Percentiles rank a stretch among this genome's conserved stretches.
These are phyloP conservation scores for Ustulina deusta DNA, from an alignment of 2,329 filamentous ascomycete genomes.

Conservation along the genomic window DNA sequence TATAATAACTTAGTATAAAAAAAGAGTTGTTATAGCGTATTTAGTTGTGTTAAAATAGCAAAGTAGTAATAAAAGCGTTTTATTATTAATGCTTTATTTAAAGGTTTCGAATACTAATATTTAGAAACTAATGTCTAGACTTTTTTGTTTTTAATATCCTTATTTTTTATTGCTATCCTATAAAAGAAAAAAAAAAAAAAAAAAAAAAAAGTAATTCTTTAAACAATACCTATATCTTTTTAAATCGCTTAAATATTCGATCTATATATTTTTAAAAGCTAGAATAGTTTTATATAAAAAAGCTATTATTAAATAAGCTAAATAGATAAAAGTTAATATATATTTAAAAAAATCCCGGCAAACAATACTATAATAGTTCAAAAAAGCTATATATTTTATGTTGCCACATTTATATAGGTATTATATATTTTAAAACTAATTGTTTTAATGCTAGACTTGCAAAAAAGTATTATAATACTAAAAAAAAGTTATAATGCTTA, in stretches of 20 bases:
- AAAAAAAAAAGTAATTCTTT: neutral
- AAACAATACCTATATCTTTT: neutral
- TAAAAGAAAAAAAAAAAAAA: neutral
- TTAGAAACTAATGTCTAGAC: neutral
- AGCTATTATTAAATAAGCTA: neutral
- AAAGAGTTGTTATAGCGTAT: neutral
- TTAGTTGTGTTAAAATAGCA: neutral
- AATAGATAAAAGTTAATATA: slow-evolving; percentile 1
- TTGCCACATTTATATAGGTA: neutral
- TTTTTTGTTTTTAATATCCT: neutral
- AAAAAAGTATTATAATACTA: neutral
- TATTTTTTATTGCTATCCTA: neutral
- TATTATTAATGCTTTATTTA: neutral
- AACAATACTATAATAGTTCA: neutral
- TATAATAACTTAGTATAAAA: neutral
- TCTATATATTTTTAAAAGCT: neutral
- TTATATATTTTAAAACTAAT: slow-evolving; percentile 1
- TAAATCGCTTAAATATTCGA: neutral
- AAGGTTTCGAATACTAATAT: neutral
- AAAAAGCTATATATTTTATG: neutral
- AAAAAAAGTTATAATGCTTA: neutral
- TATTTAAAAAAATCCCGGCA: neutral
- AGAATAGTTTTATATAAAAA: neutral
- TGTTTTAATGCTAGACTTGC: neutral
- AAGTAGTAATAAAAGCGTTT: neutral